Evolutionary conservation across 768 basidiomycete species (phyloP).

Genomic region (Phanerochaete carnosa): DNA sequence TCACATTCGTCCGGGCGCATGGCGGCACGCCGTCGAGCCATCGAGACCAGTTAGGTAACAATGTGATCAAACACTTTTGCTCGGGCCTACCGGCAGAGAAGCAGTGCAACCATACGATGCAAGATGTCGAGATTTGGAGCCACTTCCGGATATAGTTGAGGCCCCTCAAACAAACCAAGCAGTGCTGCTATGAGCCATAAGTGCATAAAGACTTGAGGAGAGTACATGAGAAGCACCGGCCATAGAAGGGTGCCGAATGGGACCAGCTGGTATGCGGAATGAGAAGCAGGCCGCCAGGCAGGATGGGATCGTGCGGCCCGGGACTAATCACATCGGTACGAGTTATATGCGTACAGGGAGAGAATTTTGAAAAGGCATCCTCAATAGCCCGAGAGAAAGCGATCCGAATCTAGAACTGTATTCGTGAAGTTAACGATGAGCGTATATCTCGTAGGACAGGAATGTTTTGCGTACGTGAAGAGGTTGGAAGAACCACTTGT

Average conservation of each 20-base stretch:
- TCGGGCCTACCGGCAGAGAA: not conserved
- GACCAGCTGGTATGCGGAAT: not conserved
- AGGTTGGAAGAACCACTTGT: slow-evolving; percentile 95
- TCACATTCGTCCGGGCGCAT: not conserved
- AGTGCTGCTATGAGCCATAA: not conserved
- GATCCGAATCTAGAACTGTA: slow-evolving; percentile 30
- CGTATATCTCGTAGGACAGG: no score
- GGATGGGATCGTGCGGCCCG: not conserved
- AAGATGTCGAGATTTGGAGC: not conserved
- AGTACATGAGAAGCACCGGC: slow-evolving; percentile 1
- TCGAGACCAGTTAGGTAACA: not conserved
- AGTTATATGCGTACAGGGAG: slow-evolving; percentile 35
- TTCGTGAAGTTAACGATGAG: not conserved
- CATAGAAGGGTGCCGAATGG: not conserved
- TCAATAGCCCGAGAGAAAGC: slow-evolving; percentile 9
- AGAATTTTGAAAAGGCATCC: slow-evolving; percentile 28
- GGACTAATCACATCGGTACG: slow-evolving; percentile 11
- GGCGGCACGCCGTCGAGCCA: not conserved
- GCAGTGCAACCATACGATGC: not conserved
- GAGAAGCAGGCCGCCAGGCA: not conserved
- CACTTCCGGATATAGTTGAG: not conserved
- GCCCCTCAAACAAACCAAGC: not conserved
- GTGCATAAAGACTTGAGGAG: slow-evolving; percentile 1
- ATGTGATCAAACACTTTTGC: not conserved
- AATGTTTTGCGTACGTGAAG: slow-evolving; percentile 58